Percentiles rank a stretch among this genome's conserved stretches.
Conservation (phyloP, 2,329 filamentous ascomycete genomes). For the Fonsecaea monophora region DNA sequence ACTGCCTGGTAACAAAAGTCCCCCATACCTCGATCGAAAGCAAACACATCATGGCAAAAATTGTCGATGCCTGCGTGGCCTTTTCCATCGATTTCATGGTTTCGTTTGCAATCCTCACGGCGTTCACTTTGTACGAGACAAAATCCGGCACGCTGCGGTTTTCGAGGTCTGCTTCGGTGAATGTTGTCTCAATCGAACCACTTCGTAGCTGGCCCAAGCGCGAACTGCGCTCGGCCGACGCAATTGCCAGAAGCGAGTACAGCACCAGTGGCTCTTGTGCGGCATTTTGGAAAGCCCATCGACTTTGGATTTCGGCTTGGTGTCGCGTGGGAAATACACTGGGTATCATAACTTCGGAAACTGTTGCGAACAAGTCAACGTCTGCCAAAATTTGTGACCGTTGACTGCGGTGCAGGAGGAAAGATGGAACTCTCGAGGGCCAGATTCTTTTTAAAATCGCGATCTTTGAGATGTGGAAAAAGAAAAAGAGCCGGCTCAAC, state of each 20-base stretch:
- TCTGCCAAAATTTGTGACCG: not conserved
- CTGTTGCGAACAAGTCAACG: conserved; percentile 11
- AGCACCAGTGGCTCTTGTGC: conserved; percentile 27
- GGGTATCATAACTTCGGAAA: conserved; percentile 32
- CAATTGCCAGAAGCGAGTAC: conserved; percentile 24
- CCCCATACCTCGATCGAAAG: conserved; percentile 26
- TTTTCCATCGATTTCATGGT: conserved; percentile 29
- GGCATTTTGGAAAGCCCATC: conserved; percentile 29
- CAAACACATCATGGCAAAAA: conserved; percentile 31
- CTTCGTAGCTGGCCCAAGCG: conserved; percentile 22
- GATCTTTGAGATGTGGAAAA: not conserved
- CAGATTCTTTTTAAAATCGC: not conserved
- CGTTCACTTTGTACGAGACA: conserved; percentile 31
- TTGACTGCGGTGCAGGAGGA: not conserved
- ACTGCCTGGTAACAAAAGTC: not conserved
- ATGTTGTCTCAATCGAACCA: conserved; percentile 27
- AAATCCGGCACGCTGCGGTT: conserved; percentile 29
- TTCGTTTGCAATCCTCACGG: conserved; percentile 26
- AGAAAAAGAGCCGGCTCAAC: not conserved
- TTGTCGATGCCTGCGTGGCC: conserved; percentile 27
- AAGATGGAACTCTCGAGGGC: not conserved
- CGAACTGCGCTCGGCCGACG: conserved; percentile 24
- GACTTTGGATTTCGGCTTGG: conserved; percentile 28
- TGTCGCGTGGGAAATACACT: conserved; percentile 25
- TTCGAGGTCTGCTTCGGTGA: conserved; percentile 28